phyloP scores from a whole-genome alignment of 2,329 filamentous ascomycete genomes.

The Aureobasidium sp. region DNA sequence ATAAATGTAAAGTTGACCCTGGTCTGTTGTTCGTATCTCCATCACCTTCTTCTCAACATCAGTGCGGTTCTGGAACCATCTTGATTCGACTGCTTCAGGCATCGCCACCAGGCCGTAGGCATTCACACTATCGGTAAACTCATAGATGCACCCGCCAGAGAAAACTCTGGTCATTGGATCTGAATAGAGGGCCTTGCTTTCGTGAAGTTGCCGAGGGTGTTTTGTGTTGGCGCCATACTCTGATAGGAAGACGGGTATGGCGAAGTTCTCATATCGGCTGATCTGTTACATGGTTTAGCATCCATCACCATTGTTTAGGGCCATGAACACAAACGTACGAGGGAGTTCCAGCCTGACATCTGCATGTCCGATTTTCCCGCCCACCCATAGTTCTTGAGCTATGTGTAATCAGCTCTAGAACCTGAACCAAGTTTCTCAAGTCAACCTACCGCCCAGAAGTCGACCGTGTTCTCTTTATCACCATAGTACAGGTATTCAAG shows the following conservation, averaged over 20 bases:
- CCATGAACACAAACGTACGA: neutral
- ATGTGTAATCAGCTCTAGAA: neutral
- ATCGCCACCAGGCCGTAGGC: slow-evolving; percentile 14
- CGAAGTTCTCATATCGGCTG: slow-evolving; percentile 2
- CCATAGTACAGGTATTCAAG: slow-evolving; percentile 16
- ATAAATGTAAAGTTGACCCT: slow-evolving; percentile 16
- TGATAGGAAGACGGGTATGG: slow-evolving; percentile 14
- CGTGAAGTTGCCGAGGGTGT: slow-evolving; percentile 10
- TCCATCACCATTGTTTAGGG: neutral
- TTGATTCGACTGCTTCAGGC: neutral
- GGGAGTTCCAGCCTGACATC: neutral
- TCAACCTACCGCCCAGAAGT: slow-evolving; percentile 16
- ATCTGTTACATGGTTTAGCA: neutral
- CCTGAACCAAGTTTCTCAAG: neutral
- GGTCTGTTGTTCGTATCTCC: slow-evolving; percentile 16
- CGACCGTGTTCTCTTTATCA: neutral
- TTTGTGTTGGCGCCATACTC: slow-evolving; percentile 14
- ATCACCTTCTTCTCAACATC: neutral
- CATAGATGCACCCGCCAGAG: slow-evolving; percentile 19
- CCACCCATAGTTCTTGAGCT: neutral
- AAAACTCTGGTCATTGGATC: slow-evolving; percentile 15
- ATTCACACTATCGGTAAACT: slow-evolving; percentile 14
- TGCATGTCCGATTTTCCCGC: neutral
- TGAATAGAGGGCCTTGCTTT: slow-evolving; percentile 16
- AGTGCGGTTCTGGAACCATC: neutral